Base-by-base conservation (phyloP, 148 eudicot species). In the Heliosperma pusillum region DNA sequence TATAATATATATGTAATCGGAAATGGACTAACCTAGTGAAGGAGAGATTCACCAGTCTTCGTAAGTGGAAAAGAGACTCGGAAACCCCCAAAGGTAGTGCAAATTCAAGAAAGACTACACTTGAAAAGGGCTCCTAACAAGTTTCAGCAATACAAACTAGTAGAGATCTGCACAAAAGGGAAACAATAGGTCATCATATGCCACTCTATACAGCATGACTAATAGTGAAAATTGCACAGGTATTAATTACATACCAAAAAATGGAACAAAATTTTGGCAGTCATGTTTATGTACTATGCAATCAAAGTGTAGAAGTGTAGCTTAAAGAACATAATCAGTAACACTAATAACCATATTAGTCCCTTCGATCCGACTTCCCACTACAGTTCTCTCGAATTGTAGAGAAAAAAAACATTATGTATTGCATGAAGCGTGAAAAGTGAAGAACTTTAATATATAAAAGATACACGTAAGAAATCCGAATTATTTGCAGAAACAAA, bases 21-120 rank as follows among this genome's bases (percentile, higher is more conserved):
- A 45, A 56, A 71, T 68, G 62, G 75, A 62, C 75, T 70, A 58
- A 70, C 59, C 78, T 53, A 56, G 56, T 61, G 60, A 70, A 69
- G 63, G 70, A 52, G 74, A 62, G 69, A 66, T 70, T 66, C 26
- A 29, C 27, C 29, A 44, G 57, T 22, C 71, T 16, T 62, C 20
- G 26, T 45, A 47, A 33, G 45, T 65, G 45, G 19, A 55, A 64
- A 67, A 58, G 71, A 76, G 61, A 58, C 75, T 47, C 66, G 65
- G 45, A 53, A 40, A 47, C 65, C 53, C 79, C 56, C 53, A 53
- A 66, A 57, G 78, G 65, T 47, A 50, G 66, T 4, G 65, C 3
- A 36, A 52, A 62, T 36, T 33, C 20, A 10, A 21, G 59, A 76
- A 53, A 53, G 57, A 53, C 72, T 63, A 66, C 30, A 63, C 29